A percentile compares a stretch with the other conserved stretches of the same genome.
Evolutionary conservation across 495 filamentous ascomycete species (phyloP).

Genomic region (Neurospora sp.): DNA sequence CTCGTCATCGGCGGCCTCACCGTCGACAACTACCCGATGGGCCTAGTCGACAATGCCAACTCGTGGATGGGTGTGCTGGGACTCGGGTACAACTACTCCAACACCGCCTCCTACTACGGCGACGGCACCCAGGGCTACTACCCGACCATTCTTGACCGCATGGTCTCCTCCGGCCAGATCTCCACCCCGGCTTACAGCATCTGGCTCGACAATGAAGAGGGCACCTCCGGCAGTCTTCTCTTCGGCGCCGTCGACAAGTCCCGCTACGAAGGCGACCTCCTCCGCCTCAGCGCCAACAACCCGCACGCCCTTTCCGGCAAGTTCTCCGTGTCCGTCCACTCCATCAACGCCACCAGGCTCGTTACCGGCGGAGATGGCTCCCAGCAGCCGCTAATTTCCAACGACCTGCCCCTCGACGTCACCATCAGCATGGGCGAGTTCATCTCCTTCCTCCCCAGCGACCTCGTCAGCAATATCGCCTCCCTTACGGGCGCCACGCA

Average conservation of each 20-base stretch:
- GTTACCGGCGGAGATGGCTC: slow-evolving; percentile 14
- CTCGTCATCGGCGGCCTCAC: slow-evolving; percentile 51
- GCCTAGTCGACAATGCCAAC: slow-evolving; percentile 50
- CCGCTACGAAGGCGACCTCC: slow-evolving; percentile 58
- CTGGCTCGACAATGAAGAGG: slow-evolving; percentile 61
- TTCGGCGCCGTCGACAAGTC: slow-evolving; percentile 75
- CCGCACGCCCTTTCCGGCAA: slow-evolving; percentile 32
- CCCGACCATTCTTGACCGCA: slow-evolving; percentile 55
- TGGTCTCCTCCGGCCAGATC: slow-evolving; percentile 56
- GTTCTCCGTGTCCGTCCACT: slow-evolving; percentile 55
- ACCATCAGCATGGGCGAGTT: slow-evolving; percentile 50
- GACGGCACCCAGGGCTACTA: slow-evolving; percentile 35
- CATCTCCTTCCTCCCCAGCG: slow-evolving; percentile 62
- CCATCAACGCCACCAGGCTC: slow-evolving; percentile 10
- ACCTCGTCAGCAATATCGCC: slow-evolving; percentile 47
- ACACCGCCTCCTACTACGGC: slow-evolving; percentile 31
- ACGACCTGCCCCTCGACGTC: slow-evolving; percentile 55
- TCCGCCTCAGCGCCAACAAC: slow-evolving; percentile 41
- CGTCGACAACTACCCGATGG: slow-evolving; percentile 61
- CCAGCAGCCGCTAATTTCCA: slow-evolving; percentile 32
- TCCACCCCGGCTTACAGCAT: slow-evolving; percentile 68
- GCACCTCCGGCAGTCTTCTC: slow-evolving; percentile 59
- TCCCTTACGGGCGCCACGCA: slow-evolving; percentile 46
- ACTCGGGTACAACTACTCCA: slow-evolving; percentile 60
- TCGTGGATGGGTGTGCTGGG: slow-evolving; percentile 64